Base-by-base conservation (phyloP, 495 filamentous ascomycete species). In the Astrothelium macrocarpum region DNA sequence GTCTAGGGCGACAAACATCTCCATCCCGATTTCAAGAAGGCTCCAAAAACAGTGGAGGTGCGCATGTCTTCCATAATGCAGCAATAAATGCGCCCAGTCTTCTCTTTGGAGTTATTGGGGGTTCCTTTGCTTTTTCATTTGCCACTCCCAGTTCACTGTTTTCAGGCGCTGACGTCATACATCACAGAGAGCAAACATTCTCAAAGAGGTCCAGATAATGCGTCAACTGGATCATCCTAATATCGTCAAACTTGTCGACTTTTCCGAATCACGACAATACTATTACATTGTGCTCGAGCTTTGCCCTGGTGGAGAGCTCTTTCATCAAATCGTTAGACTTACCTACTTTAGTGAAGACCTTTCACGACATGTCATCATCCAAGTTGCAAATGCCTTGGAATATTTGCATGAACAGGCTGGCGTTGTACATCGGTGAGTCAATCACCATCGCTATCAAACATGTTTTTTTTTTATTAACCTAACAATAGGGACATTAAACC, bases 201-300 rank as follows among this genome's bases (percentile, higher is more conserved):
- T 97, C 58, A 98, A 98, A 74, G 94, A 98, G 73, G 95, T 98
- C 14, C 91, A 96, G 73, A 97, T 98, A 73, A 98, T 98, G 94
- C 90, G 90, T 49, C 87, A 91, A 70, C 79, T 97, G 59, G 91
- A 97, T 67, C 95, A 98, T 68, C 91, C 91, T 25, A 97, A 97
- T 70, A 90, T 98, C 69, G 84, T 95, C 76, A 91, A 90, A 69
- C 82, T 98, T 25, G 82, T 97, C 67, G 89, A 95, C 69, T 98
- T 98, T 71, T 88, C 88, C 62, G 94, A 98, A 76, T 95, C 91
- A 9, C 82, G 80, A 42, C 91, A 97, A 76, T 96, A 96, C 70
- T 98, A 98, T 72, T 98, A 93, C 76, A 96, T 98, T 67, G 83
- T 98, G 59, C 83, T 98, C 39, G 95, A 98, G 75, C 84, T 98